Conservation (phyloP, 495 filamentous ascomycete species). For the Xylaria acuta region DNA sequence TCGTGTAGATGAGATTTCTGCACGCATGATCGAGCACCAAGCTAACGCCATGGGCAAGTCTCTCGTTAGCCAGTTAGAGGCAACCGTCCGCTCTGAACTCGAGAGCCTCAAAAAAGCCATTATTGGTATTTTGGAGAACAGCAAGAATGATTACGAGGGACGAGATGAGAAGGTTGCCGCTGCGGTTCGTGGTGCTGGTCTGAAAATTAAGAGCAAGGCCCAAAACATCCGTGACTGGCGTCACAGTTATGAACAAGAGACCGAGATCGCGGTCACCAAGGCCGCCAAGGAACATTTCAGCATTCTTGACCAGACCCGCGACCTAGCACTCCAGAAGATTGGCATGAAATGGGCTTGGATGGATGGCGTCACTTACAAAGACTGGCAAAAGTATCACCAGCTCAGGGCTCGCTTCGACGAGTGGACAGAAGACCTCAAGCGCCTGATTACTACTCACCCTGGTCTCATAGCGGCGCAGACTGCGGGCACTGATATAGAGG, state of each 20-base stretch:
- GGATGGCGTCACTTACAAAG: constrained; percentile 93
- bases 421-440: constrained; percentile 81
- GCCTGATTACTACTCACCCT: constrained; percentile 72
- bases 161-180: constrained; percentile 67
- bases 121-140: constrained; percentile 62
- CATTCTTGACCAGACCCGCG: constrained; percentile 82
- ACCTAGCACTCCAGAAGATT: constrained; percentile 91
- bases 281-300: constrained; percentile 82
- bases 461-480: constrained; percentile 72
- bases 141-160: constrained; percentile 52
- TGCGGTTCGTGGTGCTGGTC: constrained; percentile 74
- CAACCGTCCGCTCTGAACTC: constrained; percentile 66
- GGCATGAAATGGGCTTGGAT: constrained; percentile 98
- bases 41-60: constrained; percentile 64
- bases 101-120: constrained; percentile 72
- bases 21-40: constrained; percentile 58
- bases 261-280: constrained; percentile 69
- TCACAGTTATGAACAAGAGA: constrained; percentile 72
- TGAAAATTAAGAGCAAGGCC: constrained; percentile 79
- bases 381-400: constrained; percentile 90
- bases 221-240: constrained; percentile 83
- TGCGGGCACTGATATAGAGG: constrained; percentile 72
- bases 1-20: constrained; percentile 68
- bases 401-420: constrained; percentile 83
- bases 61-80: constrained; percentile 71